Evolutionary conservation across 371 early-diverging fungal genomes (phyloP), one percentile per base, ranked within the genome.

Genomic region (Mortierella sp.): DNA sequence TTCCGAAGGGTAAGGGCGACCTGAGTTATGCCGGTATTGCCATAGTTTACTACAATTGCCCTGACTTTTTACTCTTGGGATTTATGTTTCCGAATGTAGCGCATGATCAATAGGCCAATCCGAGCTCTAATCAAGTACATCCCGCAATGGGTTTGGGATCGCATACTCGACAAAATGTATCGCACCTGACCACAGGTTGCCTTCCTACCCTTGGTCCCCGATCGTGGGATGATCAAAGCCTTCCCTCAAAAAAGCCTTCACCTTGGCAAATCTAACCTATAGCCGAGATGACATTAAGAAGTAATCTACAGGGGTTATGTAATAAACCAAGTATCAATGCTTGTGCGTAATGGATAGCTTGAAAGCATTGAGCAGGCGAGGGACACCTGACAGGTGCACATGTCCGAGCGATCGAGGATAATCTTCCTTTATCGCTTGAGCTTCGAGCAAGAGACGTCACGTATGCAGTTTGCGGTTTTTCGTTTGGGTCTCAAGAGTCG

Each of bases 141-240:
- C 19, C 69, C 69, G n/a, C 74, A 74, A 36, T 58, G 24, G 36
- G 41, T 59, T 13, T 58, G 74, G 68, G 58, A 55, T 47, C 61
- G 63, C 5, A 41, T 24, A 22, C 58, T 67, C 52, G 73, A 72
- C 48, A 67, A 58, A 24, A n/a, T 64, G 4, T 74, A 69, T 52
- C 45, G 65, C 45, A 58, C 70, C 24, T 50, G 67, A 3, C 67
- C 76, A 9, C 76, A 70, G 19, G 67, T 70, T 32, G 45, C 52
- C 13, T 70, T 76, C 41, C 50, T 76, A 16, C 67, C 67, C 8
- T 22, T 9, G 2, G 33, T 62, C 19, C 52, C 66, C 11, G 52
- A 64, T 6, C 55, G 52, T 6, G 67, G 76, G 3, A 13, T 43
- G 0, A 38, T 67, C 50, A 70, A 63, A 16, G 47, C 67, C 1